Conservation (phyloP, 306 rosid species). For the Cicer bijugum region DNA sequence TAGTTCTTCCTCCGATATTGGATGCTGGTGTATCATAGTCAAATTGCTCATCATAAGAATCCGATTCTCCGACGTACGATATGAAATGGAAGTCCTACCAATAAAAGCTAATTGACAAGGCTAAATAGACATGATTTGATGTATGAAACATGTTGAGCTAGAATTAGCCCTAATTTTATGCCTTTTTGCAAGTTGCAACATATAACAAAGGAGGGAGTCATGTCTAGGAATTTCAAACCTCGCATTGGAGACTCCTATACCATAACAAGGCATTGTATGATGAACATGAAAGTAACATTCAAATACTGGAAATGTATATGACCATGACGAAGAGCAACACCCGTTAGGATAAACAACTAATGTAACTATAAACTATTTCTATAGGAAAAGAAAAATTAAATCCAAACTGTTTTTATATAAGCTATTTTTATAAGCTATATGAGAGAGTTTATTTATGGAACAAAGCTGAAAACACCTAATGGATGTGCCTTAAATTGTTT, state of each 20-base stretch:
- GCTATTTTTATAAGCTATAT: not conserved
- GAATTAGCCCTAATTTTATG: constrained; percentile 4
- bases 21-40: no score
- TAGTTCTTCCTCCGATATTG: no score
- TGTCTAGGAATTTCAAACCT: constrained; percentile 18
- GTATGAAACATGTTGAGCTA: constrained; percentile 1
- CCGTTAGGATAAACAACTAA: no score
- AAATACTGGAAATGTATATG: constrained; percentile 15
- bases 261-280: not conserved
- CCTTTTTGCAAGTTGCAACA: not conserved
- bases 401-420: not conserved
- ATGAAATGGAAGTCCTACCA: no score
- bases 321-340: not conserved
- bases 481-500: no score
- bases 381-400: no score
- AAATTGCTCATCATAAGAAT: no score
- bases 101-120: not conserved
- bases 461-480: not conserved
- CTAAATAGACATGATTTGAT: not conserved
- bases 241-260: constrained; percentile 9
- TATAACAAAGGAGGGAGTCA: not conserved
- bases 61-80: no score
- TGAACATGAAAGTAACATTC: constrained; percentile 10
- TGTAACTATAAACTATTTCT: no score
- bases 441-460: not conserved